These are phyloP conservation scores for Microbotryum scabiosae DNA, from an alignment of 1,284 basidiomycete genomes.

Conservation along the genomic window DNA sequence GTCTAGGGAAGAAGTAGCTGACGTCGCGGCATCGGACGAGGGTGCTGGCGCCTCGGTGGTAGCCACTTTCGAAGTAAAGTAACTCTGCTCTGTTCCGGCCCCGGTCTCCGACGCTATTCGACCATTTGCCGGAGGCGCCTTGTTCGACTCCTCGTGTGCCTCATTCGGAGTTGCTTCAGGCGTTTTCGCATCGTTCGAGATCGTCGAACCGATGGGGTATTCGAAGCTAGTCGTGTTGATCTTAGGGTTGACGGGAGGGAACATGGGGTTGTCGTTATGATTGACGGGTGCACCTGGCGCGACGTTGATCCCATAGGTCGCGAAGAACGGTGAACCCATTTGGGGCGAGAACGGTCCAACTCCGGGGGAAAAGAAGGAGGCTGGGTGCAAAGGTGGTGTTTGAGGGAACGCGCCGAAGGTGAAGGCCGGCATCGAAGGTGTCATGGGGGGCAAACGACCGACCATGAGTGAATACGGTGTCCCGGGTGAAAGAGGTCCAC, in stretches of 20 bases:
- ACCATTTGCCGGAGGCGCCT: background rate
- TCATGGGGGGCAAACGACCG: constrained; percentile 37
- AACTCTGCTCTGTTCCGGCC: constrained; percentile 5
- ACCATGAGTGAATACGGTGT: constrained; percentile 18
- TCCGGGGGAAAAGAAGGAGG: constrained; percentile 38
- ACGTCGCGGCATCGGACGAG: background rate
- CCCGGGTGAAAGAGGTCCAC: constrained; percentile 2
- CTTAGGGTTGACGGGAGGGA: constrained; percentile 5
- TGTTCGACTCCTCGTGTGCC: background rate
- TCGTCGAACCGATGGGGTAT: background rate
- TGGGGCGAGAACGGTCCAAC: constrained; percentile 35
- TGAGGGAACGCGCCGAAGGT: constrained; percentile 40
- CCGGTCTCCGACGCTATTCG: background rate
- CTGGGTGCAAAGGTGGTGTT: constrained; percentile 41
- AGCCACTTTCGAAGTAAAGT: constrained; percentile 11
- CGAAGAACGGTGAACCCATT: constrained; percentile 19
- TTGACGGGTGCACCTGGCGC: constrained; percentile 8
- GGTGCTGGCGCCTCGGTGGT: background rate
- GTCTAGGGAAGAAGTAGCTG: background rate
- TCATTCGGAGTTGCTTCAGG: background rate
- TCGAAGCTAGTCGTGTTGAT: background rate
- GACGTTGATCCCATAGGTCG: constrained; percentile 7
- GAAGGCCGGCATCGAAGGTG: constrained; percentile 43
- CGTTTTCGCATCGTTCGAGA: background rate
- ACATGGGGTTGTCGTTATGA: constrained; percentile 22